These are phyloP conservation scores for Vitis amurensis DNA, from an alignment of 164 flowering plant species.

Conservation along the genomic window DNA sequence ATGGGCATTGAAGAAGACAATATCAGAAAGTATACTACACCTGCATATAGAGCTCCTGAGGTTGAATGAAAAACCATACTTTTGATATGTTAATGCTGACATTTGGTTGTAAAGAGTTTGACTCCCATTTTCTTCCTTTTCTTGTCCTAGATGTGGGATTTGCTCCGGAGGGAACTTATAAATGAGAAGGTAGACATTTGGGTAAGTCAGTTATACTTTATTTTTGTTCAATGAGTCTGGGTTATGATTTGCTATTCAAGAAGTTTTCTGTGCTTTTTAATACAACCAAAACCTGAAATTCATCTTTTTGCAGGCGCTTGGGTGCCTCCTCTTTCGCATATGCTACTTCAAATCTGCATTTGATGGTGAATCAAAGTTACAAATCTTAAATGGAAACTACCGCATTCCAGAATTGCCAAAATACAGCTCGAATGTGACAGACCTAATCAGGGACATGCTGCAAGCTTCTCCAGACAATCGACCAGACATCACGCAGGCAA, in stretches of 20 bases:
- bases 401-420: slow-evolving; percentile 93
- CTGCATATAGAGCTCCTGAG: slow-evolving; percentile 99
- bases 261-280: not conserved
- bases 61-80: slow-evolving; percentile 33
- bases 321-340: slow-evolving; percentile 89
- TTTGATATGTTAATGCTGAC: slow-evolving; percentile 7
- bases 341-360: slow-evolving; percentile 94
- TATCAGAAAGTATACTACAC: slow-evolving; percentile 96
- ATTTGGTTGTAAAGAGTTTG: slow-evolving; percentile 15
- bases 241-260: not conserved
- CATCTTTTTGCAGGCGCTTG: slow-evolving; percentile 76
- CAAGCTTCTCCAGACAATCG: slow-evolving; percentile 83
- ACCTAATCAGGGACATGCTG: slow-evolving; percentile 88
- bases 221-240: not conserved
- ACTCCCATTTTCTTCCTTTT: slow-evolving; percentile 20
- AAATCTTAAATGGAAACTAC: slow-evolving; percentile 91
- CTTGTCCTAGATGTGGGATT: slow-evolving; percentile 91
- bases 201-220: slow-evolving; percentile 53
- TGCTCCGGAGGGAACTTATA: slow-evolving; percentile 80
- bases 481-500: slow-evolving; percentile 99
- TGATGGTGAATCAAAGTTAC: slow-evolving; percentile 99
- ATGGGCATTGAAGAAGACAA: slow-evolving; percentile 99
- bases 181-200: slow-evolving; percentile 98
- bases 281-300: slow-evolving; percentile 6
- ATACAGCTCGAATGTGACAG: slow-evolving; percentile 61